Base-by-base conservation (phyloP, 2,329 filamentous ascomycete genomes). In the Colletotrichum godetiae region DNA sequence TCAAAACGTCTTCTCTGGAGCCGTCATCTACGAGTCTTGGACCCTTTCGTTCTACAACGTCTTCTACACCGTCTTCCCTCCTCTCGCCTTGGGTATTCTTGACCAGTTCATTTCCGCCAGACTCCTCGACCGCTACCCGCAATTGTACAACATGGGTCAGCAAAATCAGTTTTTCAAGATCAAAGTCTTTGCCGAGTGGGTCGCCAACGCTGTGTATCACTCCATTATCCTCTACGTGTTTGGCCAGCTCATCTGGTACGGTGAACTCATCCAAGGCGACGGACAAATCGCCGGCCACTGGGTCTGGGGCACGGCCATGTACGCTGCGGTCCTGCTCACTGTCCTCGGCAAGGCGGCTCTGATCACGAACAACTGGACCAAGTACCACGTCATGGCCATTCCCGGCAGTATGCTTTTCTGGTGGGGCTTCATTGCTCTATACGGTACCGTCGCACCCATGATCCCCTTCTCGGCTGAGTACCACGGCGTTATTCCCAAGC, bases 41-140 rank as follows among this genome's bases (percentile, higher is more conserved):
- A 98, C 95, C 0, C 87, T 99, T n/a, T 98, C 96, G 8, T 97
- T 98, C 86, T 99, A 98, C 88, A 99, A 99, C 86, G 95, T 99
- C 82, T 93, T 99, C 82, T 99, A 97, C 86, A 99, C 97, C 0
- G 93, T 97, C 24, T 87, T 98, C 22, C 97, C 97, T 19, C 97
- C 97, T 1, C 92, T 99, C 73, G 96, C 95, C 1, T 92, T 99
- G 80, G 97, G 97, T 78, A 97, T 99, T 76, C 94, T 98, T 76
- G 97, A 99, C 82, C 97, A 99, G 81, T 98, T 97, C 84, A 95
- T 99, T 79, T 98, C 95, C 55, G 97, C 97, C 7, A 92, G 97
- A 29, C 87, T 99, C 27, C 88, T 99, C 13, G 97, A 99, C 83
- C 92, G 97, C 33, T 99, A 99, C 81, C 97, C 97, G 13, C 97